These are phyloP conservation scores for Fusarium tanahbumbuense DNA, from an alignment of 2,329 filamentous ascomycete species.

Conservation along the genomic window DNA sequence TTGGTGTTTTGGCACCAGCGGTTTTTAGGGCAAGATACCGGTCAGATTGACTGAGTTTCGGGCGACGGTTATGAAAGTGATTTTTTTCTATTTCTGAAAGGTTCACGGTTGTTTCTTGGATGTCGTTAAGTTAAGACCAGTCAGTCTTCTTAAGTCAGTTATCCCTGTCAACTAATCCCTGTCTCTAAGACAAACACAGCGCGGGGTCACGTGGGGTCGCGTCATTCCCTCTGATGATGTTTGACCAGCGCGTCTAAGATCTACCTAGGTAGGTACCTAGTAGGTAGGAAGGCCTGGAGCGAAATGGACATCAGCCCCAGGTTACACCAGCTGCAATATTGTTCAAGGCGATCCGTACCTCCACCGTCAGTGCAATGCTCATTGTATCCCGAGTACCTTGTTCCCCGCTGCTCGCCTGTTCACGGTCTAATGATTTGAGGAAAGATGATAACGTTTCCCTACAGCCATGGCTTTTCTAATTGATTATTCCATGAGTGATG, in stretches of 20 bases:
- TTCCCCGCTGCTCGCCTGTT: neutral
- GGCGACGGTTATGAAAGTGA: conserved; percentile 36
- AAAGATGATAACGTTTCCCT: neutral
- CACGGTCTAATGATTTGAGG: neutral
- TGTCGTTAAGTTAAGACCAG: conserved; percentile 25
- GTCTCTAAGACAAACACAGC: conserved; percentile 21
- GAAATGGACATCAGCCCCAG: neutral
- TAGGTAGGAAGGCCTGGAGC: neutral
- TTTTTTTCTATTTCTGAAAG: conserved; percentile 28
- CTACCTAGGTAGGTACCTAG: neutral
- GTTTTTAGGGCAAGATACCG: conserved; percentile 17
- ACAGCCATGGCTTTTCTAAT: neutral
- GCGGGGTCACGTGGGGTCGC: conserved; percentile 47
- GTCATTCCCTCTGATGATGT: conserved; percentile 5
- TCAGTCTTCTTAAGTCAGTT: conserved; percentile 4
- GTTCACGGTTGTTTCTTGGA: conserved; percentile 20
- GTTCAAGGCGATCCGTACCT: neutral
- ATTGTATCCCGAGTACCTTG: neutral
- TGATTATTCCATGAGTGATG: neutral
- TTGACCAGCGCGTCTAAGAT: neutral
- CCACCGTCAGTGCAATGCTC: neutral
- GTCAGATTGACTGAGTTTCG: conserved; percentile 36
- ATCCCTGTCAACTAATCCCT: conserved; percentile 38
- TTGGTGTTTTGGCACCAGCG: conserved; percentile 18
- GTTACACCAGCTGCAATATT: neutral